Evolutionary conservation across 306 rosid species (phyloP), one percentile per base, ranked within the genome.

Genomic region (Coriaria nepalensis): DNA sequence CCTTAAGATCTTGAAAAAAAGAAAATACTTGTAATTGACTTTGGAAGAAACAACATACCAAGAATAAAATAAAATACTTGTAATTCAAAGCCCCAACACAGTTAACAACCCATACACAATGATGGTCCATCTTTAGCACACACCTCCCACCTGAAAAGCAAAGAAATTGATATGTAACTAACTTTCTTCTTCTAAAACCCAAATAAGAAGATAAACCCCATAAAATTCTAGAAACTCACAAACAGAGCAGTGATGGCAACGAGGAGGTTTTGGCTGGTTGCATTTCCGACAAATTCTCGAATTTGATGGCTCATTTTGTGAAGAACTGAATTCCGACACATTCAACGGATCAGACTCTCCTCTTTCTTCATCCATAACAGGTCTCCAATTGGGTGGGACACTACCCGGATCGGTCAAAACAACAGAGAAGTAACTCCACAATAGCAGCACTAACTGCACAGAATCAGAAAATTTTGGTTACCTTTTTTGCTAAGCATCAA

Each of bases 91-190:
- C 96, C 52, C 98, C 98, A 0, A 92, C 96, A 68, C 98, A 92
- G 71, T 92, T 86, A 8, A 92, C 98, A 57, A 92, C 96, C 98
- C 98, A 92, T 20, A 92, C 98, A 58, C 98, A 92, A 55, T 92
- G 98, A 77, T 92, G 98, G 63, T 92, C 98, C 98, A 92, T 92
- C 86, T 92, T 92, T 68, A 92, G 74, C 56, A 92, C 87, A 35
- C 98, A 92, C 7, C 96, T 93, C 6, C 98, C 98, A 70, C 98
- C 98, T 92, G 82, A 59, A 50, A 47, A 55, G 29, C 62, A 61
- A 55, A 59, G 34, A 37, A 33, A 41, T n/a, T 41, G n/a, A 53
- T 33, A 43, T 47, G 49, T 42, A n/a, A 63, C 43, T 15, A 62
- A 48, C 11, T 33, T 33, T 37, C 45, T 13, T 12, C 20, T 38